These are phyloP conservation scores for Shiraia sp. DNA, from an alignment of 2,329 filamentous ascomycete genomes.

Conservation along the genomic window DNA sequence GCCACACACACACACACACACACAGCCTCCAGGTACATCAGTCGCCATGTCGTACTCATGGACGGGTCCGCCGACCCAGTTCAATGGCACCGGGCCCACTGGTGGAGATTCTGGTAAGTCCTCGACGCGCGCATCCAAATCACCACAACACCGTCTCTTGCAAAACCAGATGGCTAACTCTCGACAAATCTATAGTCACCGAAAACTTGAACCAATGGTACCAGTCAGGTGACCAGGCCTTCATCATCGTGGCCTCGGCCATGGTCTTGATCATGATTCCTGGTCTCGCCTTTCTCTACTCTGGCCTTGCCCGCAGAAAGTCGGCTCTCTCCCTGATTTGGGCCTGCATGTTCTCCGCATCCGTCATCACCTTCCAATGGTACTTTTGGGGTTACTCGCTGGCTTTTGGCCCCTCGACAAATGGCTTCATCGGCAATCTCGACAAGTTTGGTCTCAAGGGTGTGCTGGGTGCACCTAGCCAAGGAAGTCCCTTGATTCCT, in stretches of 20 bases:
- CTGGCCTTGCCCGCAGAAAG: slow-evolving; percentile 94
- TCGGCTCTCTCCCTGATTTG: slow-evolving; percentile 96
- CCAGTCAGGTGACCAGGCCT: slow-evolving; percentile 87
- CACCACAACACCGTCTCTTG: slow-evolving; percentile 10
- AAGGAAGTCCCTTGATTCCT: slow-evolving; percentile 84
- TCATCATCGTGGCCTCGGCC: slow-evolving; percentile 84
- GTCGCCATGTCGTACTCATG: slow-evolving; percentile 54
- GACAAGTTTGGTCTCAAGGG: slow-evolving; percentile 87
- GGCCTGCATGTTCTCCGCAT: slow-evolving; percentile 93
- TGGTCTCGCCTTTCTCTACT: slow-evolving; percentile 96
- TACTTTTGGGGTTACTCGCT: slow-evolving; percentile 99
- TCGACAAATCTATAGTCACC: slow-evolving; percentile 58
- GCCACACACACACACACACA: slow-evolving; percentile 11
- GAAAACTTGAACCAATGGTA: slow-evolving; percentile 98
- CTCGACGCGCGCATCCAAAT: slow-evolving; percentile 24
- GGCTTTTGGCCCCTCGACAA: slow-evolving; percentile 83
- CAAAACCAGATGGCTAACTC: slow-evolving; percentile 9
- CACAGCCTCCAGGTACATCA: too few relatives aligned
- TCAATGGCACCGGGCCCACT: slow-evolving; percentile 62
- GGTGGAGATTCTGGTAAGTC: slow-evolving; percentile 80
- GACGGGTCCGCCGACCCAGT: slow-evolving; percentile 50
- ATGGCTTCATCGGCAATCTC: slow-evolving; percentile 89
- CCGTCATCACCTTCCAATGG: slow-evolving; percentile 95
- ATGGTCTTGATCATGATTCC: slow-evolving; percentile 98
- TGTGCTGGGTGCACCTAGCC: slow-evolving; percentile 80